Evolutionary conservation across 768 basidiomycete species (phyloP), one percentile per base, ranked within the genome.

Genomic region (Trametopsis cervina): DNA sequence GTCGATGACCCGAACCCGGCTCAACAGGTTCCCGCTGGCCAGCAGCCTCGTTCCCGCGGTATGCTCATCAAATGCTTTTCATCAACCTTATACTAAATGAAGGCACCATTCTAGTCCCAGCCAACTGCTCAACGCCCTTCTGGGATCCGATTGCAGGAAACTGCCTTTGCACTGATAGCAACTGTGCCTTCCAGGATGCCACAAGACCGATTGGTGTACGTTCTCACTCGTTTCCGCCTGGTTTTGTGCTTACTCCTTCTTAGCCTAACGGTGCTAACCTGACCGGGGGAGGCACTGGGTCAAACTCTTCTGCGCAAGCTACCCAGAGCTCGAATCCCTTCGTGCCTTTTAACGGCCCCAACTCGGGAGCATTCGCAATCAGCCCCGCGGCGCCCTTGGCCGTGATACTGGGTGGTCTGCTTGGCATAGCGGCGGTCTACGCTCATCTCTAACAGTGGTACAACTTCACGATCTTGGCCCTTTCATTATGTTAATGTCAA

Each of bases 71-170:
- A n/a, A n/a, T 23, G 15, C 7, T 23, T 13, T 39, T 4, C 52
- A 13, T 47, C 21, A 36, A 29, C 44, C 20, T 29, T 26, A 11
- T 15, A 26, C 20, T 44, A 33, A 7, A 15, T 33, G 7, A 15
- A 33, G 7, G 38, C 37, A 27, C 36, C 18, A 17, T n/a, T 37
- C 9, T 50, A 84, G 83, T 87, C 2, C 77, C 85, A 20, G 49
- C 71, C 18, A 84, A 85, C 66, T 88, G 85, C 63, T 81, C 82
- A 3, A 88, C 85, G 9, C 73, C 82, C 2, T 89, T 85, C 73
- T 89, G 85, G 84, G 86, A 89, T 62, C 88, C 88, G 1, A 73
- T 88, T 43, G 69, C 54, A 22, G 81, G 78, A 55, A 65, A 70
- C 29, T 89, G 88, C 54, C 65, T 81, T 44, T 89, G 86, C 65